phyloP scores from a whole-genome alignment of 345 rosid species.

The Gossypium rotundifolium region DNA sequence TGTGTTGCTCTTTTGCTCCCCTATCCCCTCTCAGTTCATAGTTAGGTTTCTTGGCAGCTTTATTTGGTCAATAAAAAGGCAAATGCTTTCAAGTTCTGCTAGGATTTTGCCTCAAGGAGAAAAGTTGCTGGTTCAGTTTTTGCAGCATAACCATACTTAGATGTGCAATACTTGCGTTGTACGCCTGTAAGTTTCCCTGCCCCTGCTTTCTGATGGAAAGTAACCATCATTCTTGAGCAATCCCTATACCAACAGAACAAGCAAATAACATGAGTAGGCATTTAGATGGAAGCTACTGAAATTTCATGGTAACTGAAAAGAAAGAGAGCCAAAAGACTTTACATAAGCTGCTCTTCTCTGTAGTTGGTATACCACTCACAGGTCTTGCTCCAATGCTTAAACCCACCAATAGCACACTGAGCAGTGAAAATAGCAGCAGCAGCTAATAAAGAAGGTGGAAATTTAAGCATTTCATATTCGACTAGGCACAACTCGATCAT shows the following conservation, averaged over 20 bases:
- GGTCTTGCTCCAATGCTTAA: constrained; percentile 50
- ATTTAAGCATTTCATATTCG: constrained; percentile 58
- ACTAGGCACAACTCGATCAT: constrained; percentile 66
- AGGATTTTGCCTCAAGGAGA: constrained; percentile 30
- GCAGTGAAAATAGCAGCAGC: constrained; percentile 67
- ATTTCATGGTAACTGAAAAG: background rate
- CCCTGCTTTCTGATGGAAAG: constrained; percentile 70
- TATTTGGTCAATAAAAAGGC: background rate
- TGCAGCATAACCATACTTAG: constrained; percentile 70
- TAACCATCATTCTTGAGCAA: constrained; percentile 75
- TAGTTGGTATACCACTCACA: constrained; percentile 46
- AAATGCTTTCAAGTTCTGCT: constrained; percentile 22
- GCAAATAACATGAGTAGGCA: background rate
- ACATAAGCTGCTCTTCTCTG: constrained; percentile 52
- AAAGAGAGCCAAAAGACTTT: constrained; percentile 4
- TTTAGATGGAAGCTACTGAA: background rate
- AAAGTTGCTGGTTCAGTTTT: constrained; percentile 58
- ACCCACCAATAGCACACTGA: constrained; percentile 38
- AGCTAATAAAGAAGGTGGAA: constrained; percentile 54
- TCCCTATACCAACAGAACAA: constrained; percentile 36
- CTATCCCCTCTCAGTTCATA: constrained; percentile 1
- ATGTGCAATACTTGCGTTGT: constrained; percentile 71
- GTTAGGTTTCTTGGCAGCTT: background rate
- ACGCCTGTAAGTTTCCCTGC: constrained; percentile 79
- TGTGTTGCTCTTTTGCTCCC: constrained; percentile 37